These are phyloP conservation scores for Camillea tinctor DNA, from an alignment of 2,329 filamentous ascomycete species.

Conservation along the genomic window DNA sequence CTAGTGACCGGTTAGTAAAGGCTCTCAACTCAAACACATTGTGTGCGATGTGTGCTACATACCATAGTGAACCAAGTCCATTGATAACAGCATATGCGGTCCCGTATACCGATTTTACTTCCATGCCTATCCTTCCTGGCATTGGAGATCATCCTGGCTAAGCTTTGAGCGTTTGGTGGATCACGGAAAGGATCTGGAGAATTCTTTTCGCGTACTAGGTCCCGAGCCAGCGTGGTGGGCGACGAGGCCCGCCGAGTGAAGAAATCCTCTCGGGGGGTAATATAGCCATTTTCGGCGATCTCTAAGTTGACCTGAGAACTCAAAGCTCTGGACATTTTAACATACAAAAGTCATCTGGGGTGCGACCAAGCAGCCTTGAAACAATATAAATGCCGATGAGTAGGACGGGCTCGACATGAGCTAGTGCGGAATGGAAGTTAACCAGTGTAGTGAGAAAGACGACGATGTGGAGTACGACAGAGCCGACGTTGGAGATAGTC, in stretches of 20 bases:
- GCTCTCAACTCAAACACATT: background rate
- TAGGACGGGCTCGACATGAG: slow-evolving; percentile 46
- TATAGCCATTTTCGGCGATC: slow-evolving; percentile 26
- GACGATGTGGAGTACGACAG: slow-evolving; percentile 50
- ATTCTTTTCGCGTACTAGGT: slow-evolving; percentile 14
- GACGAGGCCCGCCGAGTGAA: slow-evolving; percentile 16
- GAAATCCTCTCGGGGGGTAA: slow-evolving; percentile 27
- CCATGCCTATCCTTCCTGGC: slow-evolving; percentile 24
- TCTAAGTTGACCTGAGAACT: slow-evolving; percentile 18
- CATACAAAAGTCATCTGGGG: slow-evolving; percentile 47
- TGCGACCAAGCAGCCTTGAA: slow-evolving; percentile 46
- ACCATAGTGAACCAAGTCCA: slow-evolving; percentile 79
- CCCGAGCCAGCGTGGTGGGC: slow-evolving; percentile 10
- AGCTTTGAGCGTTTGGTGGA: slow-evolving; percentile 22
- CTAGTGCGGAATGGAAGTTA: slow-evolving; percentile 51
- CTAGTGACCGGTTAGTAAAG: slow-evolving; percentile 20
- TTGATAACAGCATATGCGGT: slow-evolving; percentile 51
- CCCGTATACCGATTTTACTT: slow-evolving; percentile 44
- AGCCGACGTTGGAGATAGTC: slow-evolving; percentile 52
- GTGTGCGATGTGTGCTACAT: slow-evolving; percentile 5
- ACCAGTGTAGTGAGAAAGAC: slow-evolving; percentile 54
- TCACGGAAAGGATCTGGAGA: slow-evolving; percentile 10
- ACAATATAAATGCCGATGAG: slow-evolving; percentile 48
- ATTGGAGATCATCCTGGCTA: slow-evolving; percentile 37
- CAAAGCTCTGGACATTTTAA: slow-evolving; percentile 26